Evolutionary conservation across 2,329 filamentous ascomycete genomes (phyloP).

Genomic region (Penicillium sclerotiorum): DNA sequence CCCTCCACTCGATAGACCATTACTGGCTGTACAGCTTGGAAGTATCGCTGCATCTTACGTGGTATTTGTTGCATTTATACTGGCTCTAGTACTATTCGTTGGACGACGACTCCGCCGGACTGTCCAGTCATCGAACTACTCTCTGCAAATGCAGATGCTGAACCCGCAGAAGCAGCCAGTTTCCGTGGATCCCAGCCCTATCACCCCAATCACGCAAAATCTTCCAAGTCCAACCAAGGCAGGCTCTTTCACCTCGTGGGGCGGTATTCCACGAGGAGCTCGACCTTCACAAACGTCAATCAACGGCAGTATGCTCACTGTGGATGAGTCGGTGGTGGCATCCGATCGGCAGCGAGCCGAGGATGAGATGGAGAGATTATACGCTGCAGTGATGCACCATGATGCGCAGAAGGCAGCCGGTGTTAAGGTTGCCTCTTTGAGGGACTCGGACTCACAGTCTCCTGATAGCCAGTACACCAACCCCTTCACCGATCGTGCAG

Average conservation of each 20-base stretch:
- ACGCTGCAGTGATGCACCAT: slow-evolving; percentile 88
- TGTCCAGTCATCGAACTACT: slow-evolving; percentile 55
- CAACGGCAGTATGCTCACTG: slow-evolving; percentile 66
- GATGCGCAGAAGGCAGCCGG: slow-evolving; percentile 58
- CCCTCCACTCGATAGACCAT: slow-evolving; percentile 58
- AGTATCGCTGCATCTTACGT: slow-evolving; percentile 84
- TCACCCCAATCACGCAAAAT: slow-evolving; percentile 32
- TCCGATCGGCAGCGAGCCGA: slow-evolving; percentile 75
- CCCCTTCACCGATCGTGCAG: slow-evolving; percentile 32
- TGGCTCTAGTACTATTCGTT: slow-evolving; percentile 65
- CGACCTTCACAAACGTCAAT: slow-evolving; percentile 46
- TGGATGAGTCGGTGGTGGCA: slow-evolving; percentile 76
- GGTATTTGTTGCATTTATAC: slow-evolving; percentile 72
- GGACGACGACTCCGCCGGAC: slow-evolving; percentile 57
- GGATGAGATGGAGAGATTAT: slow-evolving; percentile 84
- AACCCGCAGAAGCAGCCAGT: slow-evolving; percentile 41
- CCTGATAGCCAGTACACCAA: slow-evolving; percentile 30
- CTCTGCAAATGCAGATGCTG: slow-evolving; percentile 61
- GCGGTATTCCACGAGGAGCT: slow-evolving; percentile 35
- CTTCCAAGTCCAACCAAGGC: slow-evolving; percentile 41
- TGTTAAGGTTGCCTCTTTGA: slow-evolving; percentile 20
- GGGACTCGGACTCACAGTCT: slow-evolving; percentile 21
- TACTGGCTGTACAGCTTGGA: slow-evolving; percentile 79
- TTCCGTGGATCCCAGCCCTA: slow-evolving; percentile 39
- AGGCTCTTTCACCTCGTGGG: slow-evolving; percentile 45